These are phyloP conservation scores for Plantago major DNA, from an alignment of 257 asterid species.

Conservation along the genomic window DNA sequence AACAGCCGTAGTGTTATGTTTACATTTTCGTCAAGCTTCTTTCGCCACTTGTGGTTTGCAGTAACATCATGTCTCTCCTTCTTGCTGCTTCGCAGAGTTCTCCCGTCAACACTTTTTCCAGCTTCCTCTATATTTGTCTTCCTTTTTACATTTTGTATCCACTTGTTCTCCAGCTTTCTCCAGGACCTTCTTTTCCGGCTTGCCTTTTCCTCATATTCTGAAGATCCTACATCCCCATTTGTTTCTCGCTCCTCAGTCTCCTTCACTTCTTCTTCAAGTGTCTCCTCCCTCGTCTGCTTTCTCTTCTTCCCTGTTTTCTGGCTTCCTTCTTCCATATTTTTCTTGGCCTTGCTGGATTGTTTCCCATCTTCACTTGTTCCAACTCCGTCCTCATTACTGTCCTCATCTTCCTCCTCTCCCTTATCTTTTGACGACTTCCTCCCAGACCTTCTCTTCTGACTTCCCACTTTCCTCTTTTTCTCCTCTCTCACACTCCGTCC, in stretches of 20 bases:
- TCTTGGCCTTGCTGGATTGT: not conserved
- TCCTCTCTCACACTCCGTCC: not conserved
- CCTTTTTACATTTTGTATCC: no score
- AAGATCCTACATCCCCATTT: not conserved
- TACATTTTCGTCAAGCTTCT: no score
- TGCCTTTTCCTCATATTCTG: no score
- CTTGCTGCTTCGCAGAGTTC: no score
- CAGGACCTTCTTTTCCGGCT: no score
- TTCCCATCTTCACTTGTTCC: not conserved
- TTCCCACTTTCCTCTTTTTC: not conserved
- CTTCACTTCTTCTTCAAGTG: not conserved
- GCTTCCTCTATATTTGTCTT: no score
- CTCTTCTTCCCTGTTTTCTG: no score
- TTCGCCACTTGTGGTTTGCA: no score
- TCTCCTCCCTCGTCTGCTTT: slow-evolving; percentile 12
- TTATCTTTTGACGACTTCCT: not conserved
- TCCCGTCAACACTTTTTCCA: no score
- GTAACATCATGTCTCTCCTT: no score
- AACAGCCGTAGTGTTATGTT: no score
- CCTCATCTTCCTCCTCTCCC: not conserved
- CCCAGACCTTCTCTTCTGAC: not conserved
- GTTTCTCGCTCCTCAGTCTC: not conserved
- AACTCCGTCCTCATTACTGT: not conserved
- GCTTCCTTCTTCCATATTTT: not conserved
- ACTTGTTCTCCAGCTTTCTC: no score